Percentiles rank a stretch among this genome's conserved stretches.
phyloP scores from a whole-genome alignment of 805 yeast species.

The Maudiozyma bulderi region DNA sequence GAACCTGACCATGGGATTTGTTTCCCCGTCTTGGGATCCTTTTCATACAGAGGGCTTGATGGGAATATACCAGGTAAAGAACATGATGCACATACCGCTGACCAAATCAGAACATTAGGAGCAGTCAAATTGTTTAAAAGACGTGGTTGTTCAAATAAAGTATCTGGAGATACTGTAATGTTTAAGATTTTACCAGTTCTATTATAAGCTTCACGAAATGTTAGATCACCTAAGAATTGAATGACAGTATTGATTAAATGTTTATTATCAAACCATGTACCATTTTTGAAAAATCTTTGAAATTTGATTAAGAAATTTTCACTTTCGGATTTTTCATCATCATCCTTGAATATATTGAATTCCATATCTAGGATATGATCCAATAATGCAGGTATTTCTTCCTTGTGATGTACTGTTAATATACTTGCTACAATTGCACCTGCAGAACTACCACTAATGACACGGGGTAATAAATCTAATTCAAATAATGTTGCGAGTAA shows the following conservation, averaged over 20 bases:
- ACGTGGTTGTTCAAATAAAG: conserved; percentile 82
- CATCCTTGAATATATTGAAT: conserved; percentile 49
- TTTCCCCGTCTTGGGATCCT: conserved; percentile 60
- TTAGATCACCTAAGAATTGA: conserved; percentile 72
- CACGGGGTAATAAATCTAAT: conserved; percentile 65
- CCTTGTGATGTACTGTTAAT: conserved; percentile 71
- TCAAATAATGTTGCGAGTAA: conserved; percentile 71
- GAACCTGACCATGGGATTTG: conserved; percentile 69
- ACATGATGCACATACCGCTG: conserved; percentile 86
- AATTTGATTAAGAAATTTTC: conserved; percentile 43
- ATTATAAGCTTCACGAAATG: conserved; percentile 88
- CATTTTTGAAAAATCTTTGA: conserved; percentile 60
- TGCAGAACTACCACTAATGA: conserved; percentile 87
- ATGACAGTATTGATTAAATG: conserved; percentile 65
- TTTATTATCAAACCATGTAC: conserved; percentile 76
- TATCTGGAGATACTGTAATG: conserved; percentile 84
- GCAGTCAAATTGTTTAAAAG: conserved; percentile 68
- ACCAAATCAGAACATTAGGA: conserved; percentile 71
- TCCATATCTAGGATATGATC: conserved; percentile 32
- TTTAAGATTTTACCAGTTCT: conserved; percentile 84
- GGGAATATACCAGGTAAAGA: conserved; percentile 86
- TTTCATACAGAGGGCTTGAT: conserved; percentile 72
- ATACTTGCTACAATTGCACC: conserved; percentile 90
- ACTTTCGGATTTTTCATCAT: conserved; percentile 38
- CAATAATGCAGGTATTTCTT: conserved; percentile 53